phyloP scores from a whole-genome alignment of 139 green algal species.

The Limnomonas spitsbergensis region DNA sequence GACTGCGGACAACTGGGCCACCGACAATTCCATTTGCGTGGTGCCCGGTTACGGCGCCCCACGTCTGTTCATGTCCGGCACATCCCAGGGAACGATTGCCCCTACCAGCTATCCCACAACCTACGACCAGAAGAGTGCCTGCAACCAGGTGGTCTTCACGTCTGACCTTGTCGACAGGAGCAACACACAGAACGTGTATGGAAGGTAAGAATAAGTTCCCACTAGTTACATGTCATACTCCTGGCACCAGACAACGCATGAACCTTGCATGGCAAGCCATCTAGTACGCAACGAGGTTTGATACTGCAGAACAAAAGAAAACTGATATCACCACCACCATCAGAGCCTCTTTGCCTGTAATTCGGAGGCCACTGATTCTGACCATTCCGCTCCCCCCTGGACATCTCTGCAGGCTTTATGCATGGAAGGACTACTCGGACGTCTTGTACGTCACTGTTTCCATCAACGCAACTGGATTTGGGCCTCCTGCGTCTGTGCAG shows the following conservation, averaged over 20 bases:
- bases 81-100: neutral
- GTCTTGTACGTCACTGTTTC: constrained; percentile 17
- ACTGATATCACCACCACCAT: too few species aligned
- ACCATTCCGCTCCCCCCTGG: too few species aligned
- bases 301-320: too few species aligned
- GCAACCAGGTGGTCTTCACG: neutral
- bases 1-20: constrained; percentile 19
- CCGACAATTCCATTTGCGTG: neutral
- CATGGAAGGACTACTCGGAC: constrained; percentile 22
- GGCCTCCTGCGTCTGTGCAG: neutral
- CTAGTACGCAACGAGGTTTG: too few species aligned
- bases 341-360: too few species aligned
- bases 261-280: too few species aligned
- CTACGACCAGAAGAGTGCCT: constrained; percentile 9
- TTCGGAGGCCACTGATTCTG: too few species aligned
- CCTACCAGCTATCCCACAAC: constrained; percentile 14
- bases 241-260: too few species aligned
- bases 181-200: neutral
- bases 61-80: neutral
- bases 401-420: neutral
- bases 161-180: neutral
- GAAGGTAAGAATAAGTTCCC: neutral
- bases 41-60: neutral
- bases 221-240: too few species aligned
- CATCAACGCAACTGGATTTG: constrained; percentile 12